phyloP scores from a whole-genome alignment of 495 filamentous ascomycete species.

The Poronia punctata region DNA sequence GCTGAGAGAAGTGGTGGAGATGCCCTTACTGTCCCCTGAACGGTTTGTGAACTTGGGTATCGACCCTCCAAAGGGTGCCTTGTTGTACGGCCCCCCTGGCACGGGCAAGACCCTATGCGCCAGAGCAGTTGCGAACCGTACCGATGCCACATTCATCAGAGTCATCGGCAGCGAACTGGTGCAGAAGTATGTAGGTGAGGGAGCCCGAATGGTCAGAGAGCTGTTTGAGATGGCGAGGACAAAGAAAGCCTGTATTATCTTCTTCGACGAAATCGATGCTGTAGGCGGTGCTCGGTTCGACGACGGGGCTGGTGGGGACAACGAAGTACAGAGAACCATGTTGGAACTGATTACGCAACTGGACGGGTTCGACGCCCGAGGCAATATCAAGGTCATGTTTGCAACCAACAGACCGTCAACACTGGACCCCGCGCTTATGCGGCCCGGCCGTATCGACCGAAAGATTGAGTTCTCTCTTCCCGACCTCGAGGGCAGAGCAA shows the following conservation, averaged over 20 bases:
- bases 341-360: conserved; percentile 96
- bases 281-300: conserved; percentile 98
- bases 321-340: conserved; percentile 99
- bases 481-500: conserved; percentile 92
- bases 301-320: conserved; percentile 95
- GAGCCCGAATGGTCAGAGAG: conserved; percentile 95
- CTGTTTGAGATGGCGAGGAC: conserved; percentile 99
- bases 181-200: conserved; percentile 98
- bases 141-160: conserved; percentile 96
- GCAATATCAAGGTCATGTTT: conserved; percentile 99
- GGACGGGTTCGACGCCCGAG: conserved; percentile 93
- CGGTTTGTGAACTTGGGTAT: conserved; percentile 96
- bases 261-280: conserved; percentile 99
- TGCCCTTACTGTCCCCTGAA: conserved; percentile 93
- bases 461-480: conserved; percentile 98
- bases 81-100: conserved; percentile 93
- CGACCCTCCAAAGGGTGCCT: conserved; percentile 94
- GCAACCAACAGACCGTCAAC: conserved; percentile 96
- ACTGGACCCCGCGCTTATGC: conserved; percentile 91
- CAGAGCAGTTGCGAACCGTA: conserved; percentile 92
- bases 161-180: conserved; percentile 96
- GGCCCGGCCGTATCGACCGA: conserved; percentile 93
- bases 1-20: conserved; percentile 95
- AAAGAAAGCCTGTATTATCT: conserved; percentile 99
- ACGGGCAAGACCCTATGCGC: conserved; percentile 98